These are phyloP conservation scores for Neoboletus magnificus DNA, from an alignment of 768 basidiomycete genomes.

Conservation along the genomic window DNA sequence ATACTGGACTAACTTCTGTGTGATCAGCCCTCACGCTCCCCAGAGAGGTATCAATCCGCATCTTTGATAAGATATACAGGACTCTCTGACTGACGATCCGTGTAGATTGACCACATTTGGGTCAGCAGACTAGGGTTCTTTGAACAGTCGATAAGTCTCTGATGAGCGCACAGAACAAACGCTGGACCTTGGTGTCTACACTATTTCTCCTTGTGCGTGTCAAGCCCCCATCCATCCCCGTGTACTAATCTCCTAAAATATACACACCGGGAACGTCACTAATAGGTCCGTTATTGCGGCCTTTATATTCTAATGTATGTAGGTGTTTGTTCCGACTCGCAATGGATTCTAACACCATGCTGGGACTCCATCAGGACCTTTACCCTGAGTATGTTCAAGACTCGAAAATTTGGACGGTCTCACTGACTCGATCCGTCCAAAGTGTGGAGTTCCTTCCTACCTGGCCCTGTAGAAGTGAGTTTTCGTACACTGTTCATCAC, in stretches of 20 bases:
- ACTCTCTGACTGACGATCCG: not conserved
- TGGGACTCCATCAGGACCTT: not conserved
- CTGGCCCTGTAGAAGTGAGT: conserved; percentile 6
- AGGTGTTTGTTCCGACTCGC: not conserved
- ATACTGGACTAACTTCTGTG: not conserved
- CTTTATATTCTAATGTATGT: conserved; percentile 5
- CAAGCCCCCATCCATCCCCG: too few species aligned
- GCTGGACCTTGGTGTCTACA: not conserved
- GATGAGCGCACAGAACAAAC: not conserved
- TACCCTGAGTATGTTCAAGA: not conserved
- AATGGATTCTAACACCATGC: not conserved
- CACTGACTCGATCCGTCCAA: not conserved
- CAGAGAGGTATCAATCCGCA: not conserved
- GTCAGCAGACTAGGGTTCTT: not conserved
- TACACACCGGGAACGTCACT: too few species aligned
- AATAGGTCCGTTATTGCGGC: conserved; percentile 13
- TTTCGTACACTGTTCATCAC: not conserved
- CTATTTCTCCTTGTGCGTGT: not conserved
- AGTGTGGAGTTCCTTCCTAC: conserved; percentile 11
- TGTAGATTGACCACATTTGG: not conserved
- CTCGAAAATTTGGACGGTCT: too few species aligned
- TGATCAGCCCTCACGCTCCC: conserved; percentile 6
- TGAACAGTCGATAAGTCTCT: not conserved
- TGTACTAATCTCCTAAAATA: too few species aligned
- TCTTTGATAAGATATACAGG: not conserved